Conservation (phyloP, 352 stramenopile species). For the Pythium grandisporangium region DNA sequence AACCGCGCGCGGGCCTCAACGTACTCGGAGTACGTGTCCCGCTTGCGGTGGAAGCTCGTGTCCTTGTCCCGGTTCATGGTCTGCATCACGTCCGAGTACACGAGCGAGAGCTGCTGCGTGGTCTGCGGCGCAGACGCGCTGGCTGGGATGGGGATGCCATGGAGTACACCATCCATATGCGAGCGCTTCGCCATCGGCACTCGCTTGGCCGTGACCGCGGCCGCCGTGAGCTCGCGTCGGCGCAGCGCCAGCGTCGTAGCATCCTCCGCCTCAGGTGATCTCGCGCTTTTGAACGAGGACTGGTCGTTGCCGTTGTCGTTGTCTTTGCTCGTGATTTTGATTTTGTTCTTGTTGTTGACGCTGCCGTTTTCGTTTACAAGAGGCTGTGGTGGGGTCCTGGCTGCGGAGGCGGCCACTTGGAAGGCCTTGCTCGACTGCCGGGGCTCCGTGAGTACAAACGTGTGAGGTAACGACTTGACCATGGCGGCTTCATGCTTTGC, state of each 20-base stretch:
- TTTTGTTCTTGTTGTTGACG: constrained; percentile 1
- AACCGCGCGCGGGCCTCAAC: constrained; percentile 81
- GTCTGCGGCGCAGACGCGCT: constrained; percentile 17
- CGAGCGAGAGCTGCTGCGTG: constrained; percentile 42
- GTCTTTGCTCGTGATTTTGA: constrained; percentile 2
- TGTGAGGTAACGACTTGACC: constrained; percentile 41
- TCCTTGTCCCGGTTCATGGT: constrained; percentile 71
- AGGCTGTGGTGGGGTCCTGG: constrained; percentile 41
- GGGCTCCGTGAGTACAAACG: constrained; percentile 60
- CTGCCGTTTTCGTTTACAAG: constrained; percentile 36
- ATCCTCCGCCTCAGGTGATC: constrained; percentile 3
- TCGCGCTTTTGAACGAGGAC: neutral
- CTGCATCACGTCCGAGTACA: constrained; percentile 68
- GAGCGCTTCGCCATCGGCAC: constrained; percentile 58
- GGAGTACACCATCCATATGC: constrained; percentile 72
- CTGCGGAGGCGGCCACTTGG: constrained; percentile 29
- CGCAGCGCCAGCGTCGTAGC: constrained; percentile 3
- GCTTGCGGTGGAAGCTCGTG: constrained; percentile 66
- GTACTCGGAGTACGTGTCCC: constrained; percentile 82
- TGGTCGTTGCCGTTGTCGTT: neutral
- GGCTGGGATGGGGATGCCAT: constrained; percentile 54
- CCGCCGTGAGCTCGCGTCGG: constrained; percentile 8
- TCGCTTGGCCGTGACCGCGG: constrained; percentile 9
- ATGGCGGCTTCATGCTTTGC: constrained; percentile 33
- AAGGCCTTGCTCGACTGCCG: constrained; percentile 31